Evolutionary conservation across 805 yeast species (phyloP), one percentile per base, ranked within the genome.

Genomic region (Candida taoyuanica): DNA sequence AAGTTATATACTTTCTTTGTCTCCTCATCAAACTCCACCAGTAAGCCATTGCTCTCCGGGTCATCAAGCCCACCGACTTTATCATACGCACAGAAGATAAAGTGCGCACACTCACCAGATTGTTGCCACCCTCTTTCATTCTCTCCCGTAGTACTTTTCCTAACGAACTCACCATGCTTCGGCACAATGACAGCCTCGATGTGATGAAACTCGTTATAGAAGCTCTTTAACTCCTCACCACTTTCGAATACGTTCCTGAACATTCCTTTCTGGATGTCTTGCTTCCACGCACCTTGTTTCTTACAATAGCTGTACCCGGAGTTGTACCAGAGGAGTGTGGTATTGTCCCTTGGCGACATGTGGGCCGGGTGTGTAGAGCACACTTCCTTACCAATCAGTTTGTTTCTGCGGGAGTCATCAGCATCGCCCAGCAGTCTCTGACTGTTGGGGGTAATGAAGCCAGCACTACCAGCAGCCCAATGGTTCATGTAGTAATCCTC

Each of bases 291-390:
- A 16, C 51, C 56, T 15, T 40, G 36, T 25, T 56, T 50, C 46
- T 63, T 63, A 56, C 85, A 78, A 34, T 58, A 65, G 28, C 63
- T 54, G 52, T 75, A 73, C 0, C 85, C 85, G 3, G 81, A 73
- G 47, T 77, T 78, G 44, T 76, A 64, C 84, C 85, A 78, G 3
- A 76, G 49, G 25, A 77, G 50, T 1, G 74, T 65, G 19, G 60
- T 59, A 34, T 68, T 57, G 52, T 75, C 80, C 23, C 56, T 64
- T 31, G 70, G 72, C 24, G 65, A 59, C 11, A 78, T 47, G 52
- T 78, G 84, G 2, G 74, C 81, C 0, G 84, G 82, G 50, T 77
- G 83, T 21, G 75, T 72, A 0, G 81, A 70, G 49, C 83, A 77
- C 14, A 77, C 48, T 48, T 75, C 79, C 17, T 62, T 57, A 1